These are phyloP conservation scores for Wilcoxina mikolae DNA, from an alignment of 495 filamentous ascomycete genomes.

Conservation along the genomic window DNA sequence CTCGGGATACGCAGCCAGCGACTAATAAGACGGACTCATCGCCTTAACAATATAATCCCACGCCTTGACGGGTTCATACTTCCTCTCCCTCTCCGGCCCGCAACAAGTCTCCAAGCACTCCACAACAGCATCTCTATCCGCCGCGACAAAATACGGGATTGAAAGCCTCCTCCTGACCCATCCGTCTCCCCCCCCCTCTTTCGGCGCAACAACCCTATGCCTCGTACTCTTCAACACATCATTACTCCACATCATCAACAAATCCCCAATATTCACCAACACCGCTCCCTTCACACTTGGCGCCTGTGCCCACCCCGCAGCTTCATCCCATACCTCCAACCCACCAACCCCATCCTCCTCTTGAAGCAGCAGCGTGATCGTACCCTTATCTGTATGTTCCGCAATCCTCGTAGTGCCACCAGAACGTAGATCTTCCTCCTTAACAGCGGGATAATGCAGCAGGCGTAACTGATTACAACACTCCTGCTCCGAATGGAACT, in stretches of 20 bases:
- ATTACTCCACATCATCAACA: conserved; percentile 81
- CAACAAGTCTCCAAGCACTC: conserved; percentile 73
- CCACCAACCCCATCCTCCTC: conserved; percentile 53
- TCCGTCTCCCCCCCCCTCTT: conserved; percentile 33
- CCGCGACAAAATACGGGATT: conserved; percentile 40
- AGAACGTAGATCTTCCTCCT: conserved; percentile 47
- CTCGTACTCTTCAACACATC: conserved; percentile 76
- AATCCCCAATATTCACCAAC: conserved; percentile 81
- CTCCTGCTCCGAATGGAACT: conserved; percentile 48
- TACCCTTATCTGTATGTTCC: conserved; percentile 79
- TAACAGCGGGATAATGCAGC: conserved; percentile 69
- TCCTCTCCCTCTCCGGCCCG: conserved; percentile 41
- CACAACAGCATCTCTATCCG: conserved; percentile 64
- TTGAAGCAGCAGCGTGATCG: conserved; percentile 83
- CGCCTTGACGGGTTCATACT: conserved; percentile 64
- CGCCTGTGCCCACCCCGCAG: conserved; percentile 66
- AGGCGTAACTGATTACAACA: conserved; percentile 73
- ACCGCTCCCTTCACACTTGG: conserved; percentile 65
- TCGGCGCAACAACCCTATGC: conserved; percentile 58
- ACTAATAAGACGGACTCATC: no score
- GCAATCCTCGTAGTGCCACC: conserved; percentile 60
- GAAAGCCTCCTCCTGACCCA: conserved; percentile 72
- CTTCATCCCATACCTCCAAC: conserved; percentile 67
- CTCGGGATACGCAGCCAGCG: no score
- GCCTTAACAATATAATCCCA: conserved; percentile 46